Conservation (phyloP, 805 yeast species). For the Blastobotrys chiropterorum region DNA sequence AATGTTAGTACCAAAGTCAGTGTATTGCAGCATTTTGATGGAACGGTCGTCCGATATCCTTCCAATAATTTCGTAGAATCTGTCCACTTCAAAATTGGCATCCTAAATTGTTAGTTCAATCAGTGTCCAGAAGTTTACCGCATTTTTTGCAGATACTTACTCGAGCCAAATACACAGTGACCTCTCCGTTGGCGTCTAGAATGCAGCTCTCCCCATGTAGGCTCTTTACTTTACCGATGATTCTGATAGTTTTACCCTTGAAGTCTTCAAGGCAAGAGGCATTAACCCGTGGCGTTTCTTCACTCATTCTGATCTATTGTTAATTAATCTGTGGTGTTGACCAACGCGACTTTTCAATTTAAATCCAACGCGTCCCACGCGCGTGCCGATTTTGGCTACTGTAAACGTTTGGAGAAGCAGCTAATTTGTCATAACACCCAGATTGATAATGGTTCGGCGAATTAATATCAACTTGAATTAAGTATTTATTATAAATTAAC, state of each 20-base stretch:
- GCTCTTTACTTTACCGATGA: slow-evolving; percentile 31
- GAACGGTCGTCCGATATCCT: slow-evolving; percentile 27
- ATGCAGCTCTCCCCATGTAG: slow-evolving; percentile 22
- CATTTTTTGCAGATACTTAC: too few relatives aligned
- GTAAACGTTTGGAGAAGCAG: too few relatives aligned
- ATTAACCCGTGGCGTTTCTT: slow-evolving; percentile 27
- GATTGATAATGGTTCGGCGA: too few relatives aligned
- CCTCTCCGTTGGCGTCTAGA: slow-evolving; percentile 30
- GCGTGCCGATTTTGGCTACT: too few relatives aligned
- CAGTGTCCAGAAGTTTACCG: neutral
- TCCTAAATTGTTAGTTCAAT: slow-evolving; percentile 5
- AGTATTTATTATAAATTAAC: too few relatives aligned
- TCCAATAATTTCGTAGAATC: slow-evolving; percentile 32
- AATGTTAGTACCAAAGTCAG: slow-evolving; percentile 22
- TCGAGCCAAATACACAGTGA: slow-evolving; percentile 23
- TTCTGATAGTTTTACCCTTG: slow-evolving; percentile 24
- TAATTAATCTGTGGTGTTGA: too few relatives aligned
- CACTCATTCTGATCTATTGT: slow-evolving; percentile 4
- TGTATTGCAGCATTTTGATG: slow-evolving; percentile 21
- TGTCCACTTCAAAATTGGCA: slow-evolving; percentile 22
- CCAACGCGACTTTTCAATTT: neutral
- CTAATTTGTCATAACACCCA: too few relatives aligned
- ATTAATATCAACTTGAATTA: too few relatives aligned
- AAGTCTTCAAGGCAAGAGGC: slow-evolving; percentile 22
- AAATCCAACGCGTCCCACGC: neutral